A percentile compares a stretch with the other conserved stretches of the same genome.
phyloP scores from a whole-genome alignment of 108 stramenopile genomes.

The Nitzschia palea region DNA sequence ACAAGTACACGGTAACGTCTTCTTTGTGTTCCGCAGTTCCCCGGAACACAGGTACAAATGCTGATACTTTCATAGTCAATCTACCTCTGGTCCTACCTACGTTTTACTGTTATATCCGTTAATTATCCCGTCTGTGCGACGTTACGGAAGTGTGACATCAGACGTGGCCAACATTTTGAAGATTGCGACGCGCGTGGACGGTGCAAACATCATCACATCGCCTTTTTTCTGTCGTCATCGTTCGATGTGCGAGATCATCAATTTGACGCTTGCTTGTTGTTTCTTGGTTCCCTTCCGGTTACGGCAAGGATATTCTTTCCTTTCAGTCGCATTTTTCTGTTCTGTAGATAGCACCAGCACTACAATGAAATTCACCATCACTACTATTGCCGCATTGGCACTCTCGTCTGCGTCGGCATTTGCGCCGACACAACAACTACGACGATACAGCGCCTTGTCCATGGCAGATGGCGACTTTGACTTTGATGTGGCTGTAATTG shows the following conservation, averaged over 20 bases:
- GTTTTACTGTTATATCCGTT: too few species aligned
- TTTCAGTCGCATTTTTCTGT: background rate
- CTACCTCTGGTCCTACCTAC: too few species aligned
- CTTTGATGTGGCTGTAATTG: conserved; percentile 91
- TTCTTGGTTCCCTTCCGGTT: background rate
- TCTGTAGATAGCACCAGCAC: too few species aligned
- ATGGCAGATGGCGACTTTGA: conserved; percentile 51
- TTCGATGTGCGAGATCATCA: background rate
- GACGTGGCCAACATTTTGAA: too few species aligned
- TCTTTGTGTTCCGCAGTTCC: too few species aligned
- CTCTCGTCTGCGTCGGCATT: background rate
- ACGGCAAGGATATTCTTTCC: background rate
- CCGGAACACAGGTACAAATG: too few species aligned
- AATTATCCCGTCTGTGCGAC: too few species aligned
- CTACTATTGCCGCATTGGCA: background rate
- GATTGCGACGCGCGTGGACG: too few species aligned
- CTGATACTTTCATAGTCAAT: too few species aligned
- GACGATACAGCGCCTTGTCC: conserved; percentile 10
- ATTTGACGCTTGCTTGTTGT: background rate
- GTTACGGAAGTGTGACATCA: too few species aligned
- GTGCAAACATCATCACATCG: too few species aligned
- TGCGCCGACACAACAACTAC: conserved; percentile 1
- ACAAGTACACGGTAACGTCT: too few species aligned
- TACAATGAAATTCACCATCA: background rate
- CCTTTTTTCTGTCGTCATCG: background rate